Conservation (phyloP, 352 stramenopile genomes). For the Pythium rishiriense region DNA sequence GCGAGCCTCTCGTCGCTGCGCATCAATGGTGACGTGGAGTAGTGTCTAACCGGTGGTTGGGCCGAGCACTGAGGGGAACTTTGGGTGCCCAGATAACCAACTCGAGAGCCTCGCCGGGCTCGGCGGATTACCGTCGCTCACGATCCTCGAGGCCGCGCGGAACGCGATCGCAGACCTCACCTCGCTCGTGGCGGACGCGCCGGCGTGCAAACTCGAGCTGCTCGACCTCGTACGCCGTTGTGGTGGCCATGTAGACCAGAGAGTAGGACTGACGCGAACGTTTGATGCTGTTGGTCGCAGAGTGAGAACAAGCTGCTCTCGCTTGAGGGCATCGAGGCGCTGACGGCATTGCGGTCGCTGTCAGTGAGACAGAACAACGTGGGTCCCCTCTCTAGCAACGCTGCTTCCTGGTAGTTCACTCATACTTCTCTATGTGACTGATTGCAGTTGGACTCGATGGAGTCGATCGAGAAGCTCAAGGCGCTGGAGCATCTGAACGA, state of each 20-base stretch:
- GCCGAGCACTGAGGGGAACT: no score
- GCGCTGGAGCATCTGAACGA: slow-evolving; percentile 41
- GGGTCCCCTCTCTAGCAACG: neutral
- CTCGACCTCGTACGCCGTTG: slow-evolving; percentile 53
- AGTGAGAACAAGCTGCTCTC: slow-evolving; percentile 70
- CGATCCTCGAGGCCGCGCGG: slow-evolving; percentile 51
- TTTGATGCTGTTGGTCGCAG: slow-evolving; percentile 23
- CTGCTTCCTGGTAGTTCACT: neutral
- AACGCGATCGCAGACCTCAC: slow-evolving; percentile 57
- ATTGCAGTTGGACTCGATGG: slow-evolving; percentile 52
- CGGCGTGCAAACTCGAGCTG: slow-evolving; percentile 42
- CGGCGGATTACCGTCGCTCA: slow-evolving; percentile 42
- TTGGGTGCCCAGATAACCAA: slow-evolving; percentile 44
- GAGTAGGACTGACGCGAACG: slow-evolving; percentile 32
- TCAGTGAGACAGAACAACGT: slow-evolving; percentile 67
- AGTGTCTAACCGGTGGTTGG: no score
- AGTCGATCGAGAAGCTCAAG: slow-evolving; percentile 47
- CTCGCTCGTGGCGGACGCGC: slow-evolving; percentile 34
- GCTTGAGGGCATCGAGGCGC: slow-evolving; percentile 51
- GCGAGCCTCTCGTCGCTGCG: slow-evolving; percentile 54
- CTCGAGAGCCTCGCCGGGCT: slow-evolving; percentile 55
- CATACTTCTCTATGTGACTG: neutral
- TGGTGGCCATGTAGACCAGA: neutral
- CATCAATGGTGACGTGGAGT: slow-evolving; percentile 53
- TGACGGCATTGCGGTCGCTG: slow-evolving; percentile 45